These are phyloP conservation scores for Didymella lethalis DNA, from an alignment of 2,329 filamentous ascomycete genomes.

Conservation along the genomic window DNA sequence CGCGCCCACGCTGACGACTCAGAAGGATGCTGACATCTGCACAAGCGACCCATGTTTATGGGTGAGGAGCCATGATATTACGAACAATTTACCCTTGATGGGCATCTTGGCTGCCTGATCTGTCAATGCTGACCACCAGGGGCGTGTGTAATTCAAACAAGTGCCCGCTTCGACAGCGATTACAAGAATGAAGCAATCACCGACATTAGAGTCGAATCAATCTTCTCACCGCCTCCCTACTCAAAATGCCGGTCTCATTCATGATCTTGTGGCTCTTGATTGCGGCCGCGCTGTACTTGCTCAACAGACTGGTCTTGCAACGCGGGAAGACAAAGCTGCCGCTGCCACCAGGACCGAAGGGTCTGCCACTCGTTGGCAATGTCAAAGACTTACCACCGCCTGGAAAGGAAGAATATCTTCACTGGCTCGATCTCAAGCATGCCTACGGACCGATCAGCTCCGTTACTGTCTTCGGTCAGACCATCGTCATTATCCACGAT, in stretches of 20 bases:
- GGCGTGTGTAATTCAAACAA: neutral
- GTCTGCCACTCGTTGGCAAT: slow-evolving; percentile 60
- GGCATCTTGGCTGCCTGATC: neutral
- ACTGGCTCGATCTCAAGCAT: slow-evolving; percentile 57
- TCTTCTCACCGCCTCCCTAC: neutral
- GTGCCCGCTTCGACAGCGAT: neutral
- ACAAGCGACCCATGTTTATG: neutral
- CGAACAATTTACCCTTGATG: neutral
- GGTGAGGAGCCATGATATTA: neutral
- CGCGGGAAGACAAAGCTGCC: slow-evolving; percentile 17
- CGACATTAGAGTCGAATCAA: neutral
- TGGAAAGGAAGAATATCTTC: slow-evolving; percentile 50
- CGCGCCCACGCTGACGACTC: neutral
- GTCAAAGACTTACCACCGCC: slow-evolving; percentile 55
- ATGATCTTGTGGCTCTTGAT: neutral
- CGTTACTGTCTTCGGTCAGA: slow-evolving; percentile 35
- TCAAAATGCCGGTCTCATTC: slow-evolving; percentile 3
- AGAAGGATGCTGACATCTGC: neutral
- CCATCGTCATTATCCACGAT: slow-evolving; percentile 38
- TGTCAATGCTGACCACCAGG: slow-evolving; percentile 4
- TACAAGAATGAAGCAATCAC: neutral
- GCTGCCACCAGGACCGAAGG: slow-evolving; percentile 61
- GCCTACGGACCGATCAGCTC: slow-evolving; percentile 38
- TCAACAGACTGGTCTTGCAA: neutral
- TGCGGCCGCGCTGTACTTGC: neutral